phyloP scores from a whole-genome alignment of 2,329 filamentous ascomycete species.

The Rhytidhysteron rufulum region DNA sequence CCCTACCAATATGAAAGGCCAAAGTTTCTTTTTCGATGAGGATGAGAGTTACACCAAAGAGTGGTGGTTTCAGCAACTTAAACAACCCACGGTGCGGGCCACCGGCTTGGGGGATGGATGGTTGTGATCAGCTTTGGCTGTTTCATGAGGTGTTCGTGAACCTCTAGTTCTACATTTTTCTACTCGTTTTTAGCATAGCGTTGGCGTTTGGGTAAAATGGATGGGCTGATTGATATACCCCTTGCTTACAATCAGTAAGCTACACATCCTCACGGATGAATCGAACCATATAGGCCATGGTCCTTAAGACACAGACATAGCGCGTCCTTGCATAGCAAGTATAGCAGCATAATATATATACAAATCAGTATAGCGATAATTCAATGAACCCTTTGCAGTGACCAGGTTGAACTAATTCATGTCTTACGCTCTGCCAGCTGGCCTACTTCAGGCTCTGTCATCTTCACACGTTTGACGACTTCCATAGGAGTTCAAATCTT shows the following conservation, averaged over 20 bases:
- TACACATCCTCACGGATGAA: not conserved
- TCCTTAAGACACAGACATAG: no score
- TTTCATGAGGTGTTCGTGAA: no score
- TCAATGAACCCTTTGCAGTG: no score
- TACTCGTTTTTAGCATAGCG: constrained; percentile 24
- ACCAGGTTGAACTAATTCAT: no score
- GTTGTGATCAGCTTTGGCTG: constrained; percentile 18
- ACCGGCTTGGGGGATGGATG: constrained; percentile 35
- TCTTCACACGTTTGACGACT: no score
- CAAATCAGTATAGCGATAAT: no score
- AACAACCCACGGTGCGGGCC: constrained; percentile 35
- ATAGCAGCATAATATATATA: no score
- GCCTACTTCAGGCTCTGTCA: no score
- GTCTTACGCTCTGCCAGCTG: no score
- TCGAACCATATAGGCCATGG: not conserved
- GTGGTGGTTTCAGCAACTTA: constrained; percentile 39
- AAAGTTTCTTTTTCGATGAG: constrained; percentile 40
- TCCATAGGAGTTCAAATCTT: no score
- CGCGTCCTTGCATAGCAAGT: no score
- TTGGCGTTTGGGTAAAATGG: constrained; percentile 20
- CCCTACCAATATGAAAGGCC: constrained; percentile 33
- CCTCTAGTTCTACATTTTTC: no score
- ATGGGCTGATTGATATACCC: constrained; percentile 21
- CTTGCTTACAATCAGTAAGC: constrained; percentile 19
- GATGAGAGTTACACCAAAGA: constrained; percentile 35